phyloP scores from a whole-genome alignment of 371 early-diverging fungal genomes.

The Mucor circinelloides region DNA sequence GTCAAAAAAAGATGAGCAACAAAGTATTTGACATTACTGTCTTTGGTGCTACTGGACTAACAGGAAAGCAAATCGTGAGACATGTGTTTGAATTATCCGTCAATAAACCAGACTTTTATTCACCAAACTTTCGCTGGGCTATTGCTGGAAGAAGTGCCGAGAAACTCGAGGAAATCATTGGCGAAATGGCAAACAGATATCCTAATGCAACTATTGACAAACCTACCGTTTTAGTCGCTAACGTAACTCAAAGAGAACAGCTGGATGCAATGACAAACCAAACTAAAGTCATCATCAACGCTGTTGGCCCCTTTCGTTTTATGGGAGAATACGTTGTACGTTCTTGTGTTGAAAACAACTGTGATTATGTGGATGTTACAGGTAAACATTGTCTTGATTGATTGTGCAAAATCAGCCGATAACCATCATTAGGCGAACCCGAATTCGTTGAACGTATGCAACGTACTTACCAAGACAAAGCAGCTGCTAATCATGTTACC shows the following conservation, averaged over 20 bases:
- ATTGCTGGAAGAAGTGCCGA: slow-evolving; percentile 66
- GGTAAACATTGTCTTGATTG: slow-evolving; percentile 17
- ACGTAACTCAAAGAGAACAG: slow-evolving; percentile 54
- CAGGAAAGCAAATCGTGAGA: slow-evolving; percentile 76
- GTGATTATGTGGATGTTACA: slow-evolving; percentile 90
- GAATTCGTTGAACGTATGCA: slow-evolving; percentile 79
- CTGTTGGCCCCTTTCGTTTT: slow-evolving; percentile 85
- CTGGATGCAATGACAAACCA: slow-evolving; percentile 57
- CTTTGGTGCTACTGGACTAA: slow-evolving; percentile 89
- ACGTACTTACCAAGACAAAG: slow-evolving; percentile 73
- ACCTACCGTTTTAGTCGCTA: slow-evolving; percentile 65
- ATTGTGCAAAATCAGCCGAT: not conserved
- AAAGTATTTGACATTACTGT: slow-evolving; percentile 61
- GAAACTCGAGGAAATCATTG: slow-evolving; percentile 44
- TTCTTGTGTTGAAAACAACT: slow-evolving; percentile 76
- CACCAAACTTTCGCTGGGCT: slow-evolving; percentile 54
- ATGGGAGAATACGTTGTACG: slow-evolving; percentile 83
- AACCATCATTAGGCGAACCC: slow-evolving; percentile 56
- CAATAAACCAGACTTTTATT: slow-evolving; percentile 19
- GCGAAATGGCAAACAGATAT: slow-evolving; percentile 20
- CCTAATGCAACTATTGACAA: slow-evolving; percentile 20
- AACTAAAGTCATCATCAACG: slow-evolving; percentile 75
- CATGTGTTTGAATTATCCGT: slow-evolving; percentile 54
- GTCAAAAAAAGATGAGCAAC: not conserved
- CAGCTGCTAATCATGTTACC: slow-evolving; percentile 60